These are phyloP conservation scores for Aspergillus sp. DNA, from an alignment of 2,329 filamentous ascomycete species.

Conservation along the genomic window DNA sequence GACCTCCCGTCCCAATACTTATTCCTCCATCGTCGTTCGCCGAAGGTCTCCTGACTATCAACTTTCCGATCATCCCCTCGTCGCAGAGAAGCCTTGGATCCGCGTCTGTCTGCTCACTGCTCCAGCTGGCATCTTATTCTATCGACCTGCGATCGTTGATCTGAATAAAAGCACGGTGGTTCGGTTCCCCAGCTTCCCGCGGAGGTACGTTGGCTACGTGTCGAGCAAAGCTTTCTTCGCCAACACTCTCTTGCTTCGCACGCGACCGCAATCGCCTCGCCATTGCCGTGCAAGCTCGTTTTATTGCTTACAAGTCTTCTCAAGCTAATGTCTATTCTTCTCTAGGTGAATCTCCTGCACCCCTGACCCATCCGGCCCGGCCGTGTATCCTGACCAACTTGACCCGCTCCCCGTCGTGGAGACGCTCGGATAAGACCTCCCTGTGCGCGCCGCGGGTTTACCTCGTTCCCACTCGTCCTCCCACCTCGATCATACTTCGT, in stretches of 20 bases:
- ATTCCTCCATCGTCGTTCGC: not conserved
- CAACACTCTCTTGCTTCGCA: not conserved
- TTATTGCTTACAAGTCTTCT: not conserved
- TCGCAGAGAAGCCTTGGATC: not conserved
- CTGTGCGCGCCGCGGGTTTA: not conserved
- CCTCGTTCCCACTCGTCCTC: not conserved
- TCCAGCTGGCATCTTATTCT: not conserved
- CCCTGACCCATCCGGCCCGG: not conserved
- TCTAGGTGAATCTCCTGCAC: not conserved
- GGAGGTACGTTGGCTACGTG: not conserved
- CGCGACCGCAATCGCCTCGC: not conserved
- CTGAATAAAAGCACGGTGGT: not conserved
- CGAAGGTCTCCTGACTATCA: constrained; percentile 7
- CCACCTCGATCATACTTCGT: not conserved
- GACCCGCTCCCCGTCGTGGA: constrained; percentile 4
- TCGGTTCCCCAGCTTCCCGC: not conserved
- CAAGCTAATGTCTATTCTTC: not conserved
- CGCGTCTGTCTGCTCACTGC: not conserved
- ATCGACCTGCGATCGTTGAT: not conserved
- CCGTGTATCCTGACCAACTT: not conserved
- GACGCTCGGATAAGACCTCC: constrained; percentile 5
- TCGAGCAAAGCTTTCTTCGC: not conserved
- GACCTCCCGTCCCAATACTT: constrained; percentile 1
- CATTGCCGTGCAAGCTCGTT: not conserved
- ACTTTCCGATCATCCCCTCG: not conserved